These are phyloP conservation scores for Lyophyllum semitale DNA, from an alignment of 768 basidiomycete genomes.

Conservation along the genomic window DNA sequence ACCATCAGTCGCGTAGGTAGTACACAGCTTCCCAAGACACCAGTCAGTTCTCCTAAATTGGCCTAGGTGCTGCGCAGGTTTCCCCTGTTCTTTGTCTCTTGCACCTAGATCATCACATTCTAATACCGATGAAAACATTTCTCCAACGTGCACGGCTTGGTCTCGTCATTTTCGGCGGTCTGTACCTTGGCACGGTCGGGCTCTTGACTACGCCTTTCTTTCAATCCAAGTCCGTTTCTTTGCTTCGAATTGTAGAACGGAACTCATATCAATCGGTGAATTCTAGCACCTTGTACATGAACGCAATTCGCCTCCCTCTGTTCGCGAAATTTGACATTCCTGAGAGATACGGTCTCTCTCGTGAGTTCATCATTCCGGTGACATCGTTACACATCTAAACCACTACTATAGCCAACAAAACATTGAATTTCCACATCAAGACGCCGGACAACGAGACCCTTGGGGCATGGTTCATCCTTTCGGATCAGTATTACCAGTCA, in stretches of 20 bases:
- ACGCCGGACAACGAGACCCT: slow-evolving; percentile 79
- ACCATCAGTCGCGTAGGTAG: too few relatives aligned
- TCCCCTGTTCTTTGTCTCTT: not conserved
- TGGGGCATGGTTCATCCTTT: slow-evolving; percentile 85
- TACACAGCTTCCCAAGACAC: too few relatives aligned
- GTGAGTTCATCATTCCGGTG: slow-evolving; percentile 35
- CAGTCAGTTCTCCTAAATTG: too few relatives aligned
- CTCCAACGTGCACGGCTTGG: slow-evolving; percentile 27
- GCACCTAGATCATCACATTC: not conserved
- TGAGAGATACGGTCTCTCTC: slow-evolving; percentile 80
- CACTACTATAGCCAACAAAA: slow-evolving; percentile 64
- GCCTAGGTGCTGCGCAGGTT: not conserved
- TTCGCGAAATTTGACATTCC: slow-evolving; percentile 67
- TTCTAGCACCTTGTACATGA: slow-evolving; percentile 53
- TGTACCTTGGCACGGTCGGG: slow-evolving; percentile 55
- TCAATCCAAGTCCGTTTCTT: slow-evolving; percentile 63
- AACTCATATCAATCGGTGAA: not conserved
- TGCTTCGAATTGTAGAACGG: not conserved
- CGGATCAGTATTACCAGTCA: slow-evolving; percentile 62
- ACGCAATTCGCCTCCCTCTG: slow-evolving; percentile 64
- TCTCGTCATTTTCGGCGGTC: slow-evolving; percentile 43
- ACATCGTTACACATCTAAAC: not conserved
- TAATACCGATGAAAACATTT: slow-evolving; percentile 8
- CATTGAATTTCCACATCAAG: slow-evolving; percentile 65
- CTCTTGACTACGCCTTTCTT: slow-evolving; percentile 63